These are phyloP conservation scores for Anthoceros angustus DNA, from an alignment of 225 moss, liverwort and hornwort species.

Conservation along the genomic window DNA sequence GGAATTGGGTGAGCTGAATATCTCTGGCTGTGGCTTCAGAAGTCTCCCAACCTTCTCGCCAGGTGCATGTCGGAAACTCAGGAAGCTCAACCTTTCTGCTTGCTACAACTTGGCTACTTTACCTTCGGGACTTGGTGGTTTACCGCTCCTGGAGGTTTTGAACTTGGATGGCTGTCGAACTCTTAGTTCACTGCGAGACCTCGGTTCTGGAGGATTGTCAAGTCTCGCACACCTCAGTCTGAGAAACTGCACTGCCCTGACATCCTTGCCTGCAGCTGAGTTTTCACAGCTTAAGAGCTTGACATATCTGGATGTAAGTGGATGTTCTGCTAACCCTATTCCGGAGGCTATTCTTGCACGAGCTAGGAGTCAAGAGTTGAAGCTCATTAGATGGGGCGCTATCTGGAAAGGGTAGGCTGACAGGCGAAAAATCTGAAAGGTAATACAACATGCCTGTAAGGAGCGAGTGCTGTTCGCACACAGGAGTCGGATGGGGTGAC, in stretches of 20 bases:
- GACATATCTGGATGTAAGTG: neutral
- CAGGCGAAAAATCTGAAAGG: too few species aligned
- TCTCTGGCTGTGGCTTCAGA: neutral
- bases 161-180: neutral
- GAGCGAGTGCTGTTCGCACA: too few species aligned
- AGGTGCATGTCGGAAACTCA: neutral
- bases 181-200: neutral
- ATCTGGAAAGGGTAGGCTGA: neutral
- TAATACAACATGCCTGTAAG: neutral
- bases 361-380: neutral
- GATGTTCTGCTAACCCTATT: neutral
- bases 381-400: neutral
- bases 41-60: neutral
- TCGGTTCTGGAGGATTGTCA: neutral
- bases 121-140: neutral
- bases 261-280: neutral
- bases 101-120: neutral
- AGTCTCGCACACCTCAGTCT: neutral
- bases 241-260: neutral
- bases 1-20: neutral
- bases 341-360: neutral
- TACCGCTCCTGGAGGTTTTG: neutral
- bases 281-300: neutral
- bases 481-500: too few species aligned
- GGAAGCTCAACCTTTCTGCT: neutral